These are phyloP conservation scores for Mycena vitilis DNA, from an alignment of 768 basidiomycete species.

Conservation along the genomic window DNA sequence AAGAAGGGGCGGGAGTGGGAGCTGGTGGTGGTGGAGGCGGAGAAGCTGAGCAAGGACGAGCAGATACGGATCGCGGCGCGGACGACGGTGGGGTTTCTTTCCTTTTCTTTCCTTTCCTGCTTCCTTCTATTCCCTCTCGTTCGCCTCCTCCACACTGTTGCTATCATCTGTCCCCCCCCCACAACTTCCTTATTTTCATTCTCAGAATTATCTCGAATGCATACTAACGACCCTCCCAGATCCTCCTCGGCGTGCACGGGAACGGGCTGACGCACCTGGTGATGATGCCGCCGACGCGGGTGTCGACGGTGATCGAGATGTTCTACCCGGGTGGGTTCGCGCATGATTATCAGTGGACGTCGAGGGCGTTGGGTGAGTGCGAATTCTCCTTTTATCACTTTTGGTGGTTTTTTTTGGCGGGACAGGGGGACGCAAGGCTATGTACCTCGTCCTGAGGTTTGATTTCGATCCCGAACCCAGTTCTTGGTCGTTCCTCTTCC, in stretches of 20 bases:
- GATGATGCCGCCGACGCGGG: conserved; percentile 80
- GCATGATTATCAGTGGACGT: conserved; percentile 89
- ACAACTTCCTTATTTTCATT: too few relatives aligned
- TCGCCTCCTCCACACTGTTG: too few relatives aligned
- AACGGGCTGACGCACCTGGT: conserved; percentile 89
- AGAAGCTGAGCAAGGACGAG: conserved; percentile 78
- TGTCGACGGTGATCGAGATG: conserved; percentile 88
- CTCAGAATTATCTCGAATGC: too few relatives aligned
- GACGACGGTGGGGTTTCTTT: conserved; percentile 76
- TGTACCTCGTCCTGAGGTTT: too few relatives aligned
- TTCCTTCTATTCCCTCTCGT: conserved; percentile 11
- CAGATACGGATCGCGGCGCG: conserved; percentile 74
- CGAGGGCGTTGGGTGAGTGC: conserved; percentile 62
- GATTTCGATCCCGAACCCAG: too few relatives aligned
- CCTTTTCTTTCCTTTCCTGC: neutral
- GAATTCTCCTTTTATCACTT: too few relatives aligned
- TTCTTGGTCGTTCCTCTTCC: too few relatives aligned
- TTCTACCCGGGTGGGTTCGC: conserved; percentile 86
- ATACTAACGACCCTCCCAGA: too few relatives aligned
- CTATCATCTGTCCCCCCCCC: too few relatives aligned
- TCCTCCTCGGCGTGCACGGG: conserved; percentile 80
- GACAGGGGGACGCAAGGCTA: too few relatives aligned
- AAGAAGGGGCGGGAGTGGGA: conserved; percentile 56
- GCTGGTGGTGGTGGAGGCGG: conserved; percentile 69
- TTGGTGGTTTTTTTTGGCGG: too few relatives aligned